phyloP scores from a whole-genome alignment of 257 asterid genomes.

The Solanum rostratum region DNA sequence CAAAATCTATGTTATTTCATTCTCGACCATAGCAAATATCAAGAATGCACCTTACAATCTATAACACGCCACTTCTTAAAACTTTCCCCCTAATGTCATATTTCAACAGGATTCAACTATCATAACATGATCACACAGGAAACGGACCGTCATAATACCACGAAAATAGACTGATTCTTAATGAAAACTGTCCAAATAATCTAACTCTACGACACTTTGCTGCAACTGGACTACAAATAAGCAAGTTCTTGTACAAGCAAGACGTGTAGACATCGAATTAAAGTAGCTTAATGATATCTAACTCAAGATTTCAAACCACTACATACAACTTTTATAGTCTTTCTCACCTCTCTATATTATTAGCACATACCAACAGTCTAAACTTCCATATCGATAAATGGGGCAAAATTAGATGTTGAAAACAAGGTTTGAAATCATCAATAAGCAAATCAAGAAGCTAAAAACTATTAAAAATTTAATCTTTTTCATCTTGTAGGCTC shows the following conservation, averaged over 20 bases:
- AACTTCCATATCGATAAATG: neutral
- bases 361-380: neutral
- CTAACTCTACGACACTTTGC: neutral
- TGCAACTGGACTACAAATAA: neutral
- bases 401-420: neutral
- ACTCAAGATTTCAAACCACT: neutral
- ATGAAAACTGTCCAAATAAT: neutral
- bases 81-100: neutral
- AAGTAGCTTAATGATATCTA: neutral
- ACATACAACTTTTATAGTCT: neutral
- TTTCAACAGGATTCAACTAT: neutral
- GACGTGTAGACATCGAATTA: neutral
- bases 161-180: neutral
- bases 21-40: neutral
- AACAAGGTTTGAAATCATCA: neutral
- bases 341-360: neutral
- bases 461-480: neutral
- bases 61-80: neutral
- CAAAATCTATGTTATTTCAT: neutral
- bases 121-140: neutral
- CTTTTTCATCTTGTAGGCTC: neutral
- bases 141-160: neutral
- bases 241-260: neutral
- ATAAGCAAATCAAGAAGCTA: neutral
- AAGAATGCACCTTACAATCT: neutral